Percentiles rank a stretch among this genome's conserved stretches.
Evolutionary conservation across 2,329 filamentous ascomycete genomes (phyloP).

Genomic region (Venturiaceae sp.): DNA sequence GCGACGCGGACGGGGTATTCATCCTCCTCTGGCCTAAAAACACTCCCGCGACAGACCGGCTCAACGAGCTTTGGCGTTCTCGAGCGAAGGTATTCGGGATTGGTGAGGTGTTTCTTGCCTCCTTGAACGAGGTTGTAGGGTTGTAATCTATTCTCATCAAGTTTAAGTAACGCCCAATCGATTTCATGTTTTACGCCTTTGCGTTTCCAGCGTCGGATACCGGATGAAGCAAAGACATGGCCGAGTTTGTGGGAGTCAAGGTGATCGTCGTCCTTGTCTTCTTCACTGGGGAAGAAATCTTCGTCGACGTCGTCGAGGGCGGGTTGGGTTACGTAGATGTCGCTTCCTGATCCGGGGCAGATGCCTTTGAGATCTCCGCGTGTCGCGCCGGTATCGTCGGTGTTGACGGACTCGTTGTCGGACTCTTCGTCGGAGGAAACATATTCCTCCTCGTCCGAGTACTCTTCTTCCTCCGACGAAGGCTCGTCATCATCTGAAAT

Average conservation of each 20-base stretch:
- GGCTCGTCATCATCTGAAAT: conserved; percentile 43
- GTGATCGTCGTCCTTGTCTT: conserved; percentile 69
- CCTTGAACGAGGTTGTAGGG: conserved; percentile 60
- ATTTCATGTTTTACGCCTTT: conserved; percentile 77
- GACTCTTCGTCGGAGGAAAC: conserved; percentile 13
- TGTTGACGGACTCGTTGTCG: conserved; percentile 8
- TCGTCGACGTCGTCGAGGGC: conserved; percentile 79
- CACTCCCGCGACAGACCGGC: conserved; percentile 21
- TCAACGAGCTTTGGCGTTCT: conserved; percentile 22
- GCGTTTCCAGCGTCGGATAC: conserved; percentile 65
- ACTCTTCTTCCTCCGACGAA: conserved; percentile 23
- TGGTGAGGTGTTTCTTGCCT: conserved; percentile 15
- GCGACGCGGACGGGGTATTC: conserved; percentile 49
- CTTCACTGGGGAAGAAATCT: conserved; percentile 68
- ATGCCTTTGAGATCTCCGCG: conserved; percentile 68
- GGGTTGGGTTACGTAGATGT: conserved; percentile 80
- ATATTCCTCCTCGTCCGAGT: conserved; percentile 17
- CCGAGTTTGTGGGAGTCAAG: conserved; percentile 73
- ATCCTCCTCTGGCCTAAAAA: conserved; percentile 24
- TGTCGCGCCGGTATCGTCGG: conserved; percentile 19
- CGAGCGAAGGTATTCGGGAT: not conserved
- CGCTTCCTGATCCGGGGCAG: conserved; percentile 62
- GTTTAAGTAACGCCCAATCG: conserved; percentile 87
- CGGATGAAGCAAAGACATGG: conserved; percentile 80
- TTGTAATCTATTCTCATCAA: conserved; percentile 61